Evolutionary conservation across 768 basidiomycete genomes (phyloP).

Genomic region (Pleurotus citrinopileatus): DNA sequence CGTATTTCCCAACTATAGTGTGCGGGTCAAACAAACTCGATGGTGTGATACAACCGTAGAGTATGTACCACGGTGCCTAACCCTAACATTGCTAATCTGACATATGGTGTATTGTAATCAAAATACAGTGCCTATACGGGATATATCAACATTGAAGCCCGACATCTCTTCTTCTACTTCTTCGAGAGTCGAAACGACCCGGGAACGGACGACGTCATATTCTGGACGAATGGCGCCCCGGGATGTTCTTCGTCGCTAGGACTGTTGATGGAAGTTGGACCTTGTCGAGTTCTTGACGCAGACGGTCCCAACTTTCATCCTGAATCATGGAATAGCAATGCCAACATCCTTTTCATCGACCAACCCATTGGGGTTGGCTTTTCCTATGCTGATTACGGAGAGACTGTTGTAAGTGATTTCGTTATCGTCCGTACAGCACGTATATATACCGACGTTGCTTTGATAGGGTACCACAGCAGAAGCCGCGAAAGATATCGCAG

Average conservation of each 20-base stretch:
- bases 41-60: slow-evolving; percentile 40
- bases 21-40: slow-evolving; percentile 35
- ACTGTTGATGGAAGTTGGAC: slow-evolving; percentile 72
- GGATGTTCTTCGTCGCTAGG: slow-evolving; percentile 48
- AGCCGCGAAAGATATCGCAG: slow-evolving; percentile 66
- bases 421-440: no score
- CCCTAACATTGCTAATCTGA: neutral
- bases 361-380: slow-evolving; percentile 62
- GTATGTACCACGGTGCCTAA: slow-evolving; percentile 17
- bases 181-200: slow-evolving; percentile 68
- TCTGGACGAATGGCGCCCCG: slow-evolving; percentile 50
- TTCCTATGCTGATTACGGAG: slow-evolving; percentile 62
- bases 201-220: slow-evolving; percentile 57
- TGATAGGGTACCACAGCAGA: slow-evolving; percentile 58
- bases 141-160: slow-evolving; percentile 61
- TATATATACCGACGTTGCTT: slow-evolving; percentile 4
- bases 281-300: slow-evolving; percentile 58
- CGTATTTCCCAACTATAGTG: slow-evolving; percentile 38
- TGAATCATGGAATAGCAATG: slow-evolving; percentile 65
- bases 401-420: slow-evolving; percentile 49
- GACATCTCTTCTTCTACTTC: slow-evolving; percentile 75
- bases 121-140: slow-evolving; percentile 53
- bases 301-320: slow-evolving; percentile 51
- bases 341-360: slow-evolving; percentile 61
- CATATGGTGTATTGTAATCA: neutral